Base-by-base conservation (phyloP, 2,329 filamentous ascomycete genomes). In the Penicillium sp. region DNA sequence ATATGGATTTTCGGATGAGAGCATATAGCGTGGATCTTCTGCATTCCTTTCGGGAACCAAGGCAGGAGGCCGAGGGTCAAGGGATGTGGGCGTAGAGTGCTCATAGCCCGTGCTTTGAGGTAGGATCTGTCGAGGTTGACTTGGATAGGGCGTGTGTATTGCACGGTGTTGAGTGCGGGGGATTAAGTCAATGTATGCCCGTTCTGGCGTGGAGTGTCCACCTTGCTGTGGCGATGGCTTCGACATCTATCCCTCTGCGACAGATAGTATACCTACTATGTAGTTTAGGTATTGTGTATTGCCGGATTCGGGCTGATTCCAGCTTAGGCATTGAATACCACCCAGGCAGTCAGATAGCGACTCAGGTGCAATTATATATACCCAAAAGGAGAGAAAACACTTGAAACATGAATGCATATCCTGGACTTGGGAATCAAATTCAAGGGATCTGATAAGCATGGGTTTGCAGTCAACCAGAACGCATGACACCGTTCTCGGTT, bases 241-340 rank as follows among this genome's bases (percentile, higher is more conserved):
- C 59, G 70, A 70, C 68, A 71, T 72, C 63, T 67, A 65, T 63
- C 13, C 35, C 19, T 34, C 47, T 47, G 46, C 47, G 47, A 45
- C 50, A 51, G 51, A 39, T 46, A 53, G 50, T 60, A 52, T 48
- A 23, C 23, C 23, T 23, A 23, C 23, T 23, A 23, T 23, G 23
- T 23, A 45, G 38, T 57, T 48, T 39, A 50, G 55, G 44, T 43
- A 47, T 42, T 50, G 42, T 51, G 47, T 47, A 53, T 34, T 35
- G 48, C 56, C 58, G 53, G 55, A 52, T 57, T 47, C n/a, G 34
- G 50, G 16, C 14, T 27, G 26, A n/a, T n/a, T n/a, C n/a, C n/a
- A n/a, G n/a, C 27, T 40, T 35, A 46, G 38, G 38, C 51, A 53
- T 53, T 43, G 44, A 49, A 49, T 18, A n/a, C 9, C 26, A 42